Base-by-base conservation (phyloP, 2,329 filamentous ascomycete genomes). In the Lachnellula arida region DNA sequence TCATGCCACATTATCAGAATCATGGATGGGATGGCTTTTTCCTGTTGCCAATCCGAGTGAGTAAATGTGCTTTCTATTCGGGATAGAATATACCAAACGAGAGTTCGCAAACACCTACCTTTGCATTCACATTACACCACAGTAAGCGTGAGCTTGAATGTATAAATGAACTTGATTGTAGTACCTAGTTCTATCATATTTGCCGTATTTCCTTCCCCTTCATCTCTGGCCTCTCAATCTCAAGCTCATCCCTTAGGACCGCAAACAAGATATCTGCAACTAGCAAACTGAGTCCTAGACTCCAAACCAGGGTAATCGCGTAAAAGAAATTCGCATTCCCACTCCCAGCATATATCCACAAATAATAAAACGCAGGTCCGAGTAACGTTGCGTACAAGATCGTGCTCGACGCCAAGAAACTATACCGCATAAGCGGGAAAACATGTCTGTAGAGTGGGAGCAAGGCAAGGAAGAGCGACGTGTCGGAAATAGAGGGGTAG, bases 311-410 rank as follows among this genome's bases (percentile, higher is more conserved):
- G 0, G 94, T 99, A 66, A 99, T 97, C 62, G 94, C 94, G 70
- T 99, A 99, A 75, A 99, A 99, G 76, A 99, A 99, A 71, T 99
- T 99, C 57, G 94, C 94, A 67, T 99, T 99, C 28, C 94, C 94
- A 55, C 91, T 96, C 49, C 94, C 94, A 2, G 94, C 94, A 69
- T 97, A 99, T 56, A 99, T 93, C 94, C 94, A 99, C 5, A 99
- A 78, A 70, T 99, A 87, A 71, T 97, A 96, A 70, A 99, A 99
- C 0, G 92, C 91, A 1, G 94, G 94, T 0, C 94, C 94, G 0
- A 99, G 80, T 60, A 96, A 86, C 2, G 87, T 88, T 23, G 91
- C 87, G 72, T 99, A 99, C 9, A 97, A 76, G 40, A 99, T 79
- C 2, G 89, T 88, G 0, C 91, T 86, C 1, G 88, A 81, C 11